Evolutionary conservation across 2,329 filamentous ascomycete species (phyloP), one percentile per base, ranked within the genome.

Genomic region (Sphaerulina vaccinii): DNA sequence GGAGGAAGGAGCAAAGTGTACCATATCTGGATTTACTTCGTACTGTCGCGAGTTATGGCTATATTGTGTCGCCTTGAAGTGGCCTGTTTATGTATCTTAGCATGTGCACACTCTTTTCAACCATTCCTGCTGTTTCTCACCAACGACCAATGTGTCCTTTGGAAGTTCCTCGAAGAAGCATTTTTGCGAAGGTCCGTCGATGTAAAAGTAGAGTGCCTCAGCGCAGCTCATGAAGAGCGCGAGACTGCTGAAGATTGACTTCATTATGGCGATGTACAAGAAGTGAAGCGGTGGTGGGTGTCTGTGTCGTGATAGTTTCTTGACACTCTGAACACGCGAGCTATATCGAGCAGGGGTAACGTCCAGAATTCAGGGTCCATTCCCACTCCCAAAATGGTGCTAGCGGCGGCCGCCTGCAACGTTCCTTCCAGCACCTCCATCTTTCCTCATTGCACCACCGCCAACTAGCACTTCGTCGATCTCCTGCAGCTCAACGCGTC

Each of bases 151-250:
- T 11, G 93, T 97, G 72, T 96, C 92, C 79, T 97, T 96, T 61
- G 93, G 91, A 54, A 99, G 82, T 73, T 97, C 92, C 77, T 99
- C 93, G 75, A 88, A 95, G 83, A 99, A 99, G 76, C 93, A 99
- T 76, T 95, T 96, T 62, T 89, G 86, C 60, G 82, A 77, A 43
- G 82, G 81, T 66, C 87, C 88, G 70, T 97, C 90, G 71, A 97
- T 85, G 78, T 88, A 97, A 80, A 99, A 95, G 83, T 95, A 92
- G 53, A 99, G 82, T 51, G 91, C 90, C 69, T 90, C 87, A 57
- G 87, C 83, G 54, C 84, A 83, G 29, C 79, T 68, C 40, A 55
- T 79, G 68, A 62, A 74, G 73, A 69, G 56, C 8, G 63, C 64
- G 32, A 67, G 57, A 52, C 63, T 52, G 42, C 55, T 38, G 38